Evolutionary conservation across 495 filamentous ascomycete genomes (phyloP).

Genomic region (Neurospora pannonica): DNA sequence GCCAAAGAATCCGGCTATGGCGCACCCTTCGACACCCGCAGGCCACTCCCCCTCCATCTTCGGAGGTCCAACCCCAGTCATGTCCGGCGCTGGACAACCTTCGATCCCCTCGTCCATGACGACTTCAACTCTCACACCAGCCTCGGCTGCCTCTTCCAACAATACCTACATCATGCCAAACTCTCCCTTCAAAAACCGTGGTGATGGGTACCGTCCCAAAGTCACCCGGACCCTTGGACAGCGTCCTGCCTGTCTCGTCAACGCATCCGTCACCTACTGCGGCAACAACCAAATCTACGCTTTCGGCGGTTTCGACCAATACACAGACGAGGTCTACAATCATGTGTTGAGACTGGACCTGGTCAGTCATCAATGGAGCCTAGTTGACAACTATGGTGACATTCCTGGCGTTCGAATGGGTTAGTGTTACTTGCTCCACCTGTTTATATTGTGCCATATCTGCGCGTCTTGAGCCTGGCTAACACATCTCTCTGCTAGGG

Average conservation of each 20-base stretch:
- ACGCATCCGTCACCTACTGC: conserved; percentile 95
- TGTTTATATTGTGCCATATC: neutral
- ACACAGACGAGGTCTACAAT: conserved; percentile 98
- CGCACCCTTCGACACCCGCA: conserved; percentile 21
- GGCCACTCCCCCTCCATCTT: conserved; percentile 21
- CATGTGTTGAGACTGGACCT: conserved; percentile 87
- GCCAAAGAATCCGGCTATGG: conserved; percentile 15
- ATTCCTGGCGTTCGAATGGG: conserved; percentile 98
- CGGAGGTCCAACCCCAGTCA: conserved; percentile 14
- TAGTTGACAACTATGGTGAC: conserved; percentile 97
- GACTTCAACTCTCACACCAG: conserved; percentile 30
- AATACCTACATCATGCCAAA: conserved; percentile 81
- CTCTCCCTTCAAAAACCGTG: conserved; percentile 57
- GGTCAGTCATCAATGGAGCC: conserved; percentile 76
- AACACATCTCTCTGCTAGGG: conserved; percentile 39
- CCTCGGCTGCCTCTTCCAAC: conserved; percentile 48
- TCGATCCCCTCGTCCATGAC: conserved; percentile 12
- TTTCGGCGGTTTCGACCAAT: conserved; percentile 98
- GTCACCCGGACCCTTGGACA: conserved; percentile 76
- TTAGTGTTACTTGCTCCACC: conserved; percentile 28
- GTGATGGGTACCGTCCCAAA: conserved; percentile 68
- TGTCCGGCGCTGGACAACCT: conserved; percentile 2
- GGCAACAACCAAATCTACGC: conserved; percentile 94
- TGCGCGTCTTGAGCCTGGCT: neutral
- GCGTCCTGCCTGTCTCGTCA: conserved; percentile 87